Evolutionary conservation across 441 rosid species (phyloP).

Genomic region (Syzygium syzygioides): DNA sequence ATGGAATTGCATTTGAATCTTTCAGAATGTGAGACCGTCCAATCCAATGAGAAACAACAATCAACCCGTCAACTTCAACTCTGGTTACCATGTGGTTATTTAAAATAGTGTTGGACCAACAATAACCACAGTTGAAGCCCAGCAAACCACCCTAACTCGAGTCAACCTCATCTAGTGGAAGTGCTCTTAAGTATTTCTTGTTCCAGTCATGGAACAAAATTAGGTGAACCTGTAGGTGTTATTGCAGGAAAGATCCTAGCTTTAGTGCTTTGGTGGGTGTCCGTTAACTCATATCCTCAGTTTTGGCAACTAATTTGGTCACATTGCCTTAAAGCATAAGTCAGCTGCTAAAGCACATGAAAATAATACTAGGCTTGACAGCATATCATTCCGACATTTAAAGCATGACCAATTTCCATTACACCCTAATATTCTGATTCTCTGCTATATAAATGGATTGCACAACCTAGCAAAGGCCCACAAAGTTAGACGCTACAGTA

Average conservation of each 20-base stretch:
- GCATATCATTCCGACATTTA: too few species aligned
- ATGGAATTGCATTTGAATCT: not conserved
- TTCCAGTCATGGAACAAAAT: too few species aligned
- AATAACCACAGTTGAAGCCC: not conserved
- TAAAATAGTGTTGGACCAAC: not conserved
- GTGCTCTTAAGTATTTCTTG: not conserved
- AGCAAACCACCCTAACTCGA: not conserved
- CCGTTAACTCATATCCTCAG: not conserved
- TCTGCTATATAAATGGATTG: too few species aligned
- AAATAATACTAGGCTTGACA: too few species aligned
- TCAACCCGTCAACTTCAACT: not conserved
- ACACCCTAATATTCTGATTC: too few species aligned
- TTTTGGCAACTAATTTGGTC: not conserved
- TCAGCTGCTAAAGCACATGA: too few species aligned
- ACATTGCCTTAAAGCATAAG: too few species aligned
- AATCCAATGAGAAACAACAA: not conserved
- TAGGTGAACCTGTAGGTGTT: not conserved
- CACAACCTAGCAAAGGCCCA: too few species aligned
- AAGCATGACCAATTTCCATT: too few species aligned
- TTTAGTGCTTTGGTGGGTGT: not conserved
- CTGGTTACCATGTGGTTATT: rapidly evolving
- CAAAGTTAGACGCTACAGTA: too few species aligned
- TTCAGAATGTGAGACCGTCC: too few species aligned
- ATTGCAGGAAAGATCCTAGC: not conserved
- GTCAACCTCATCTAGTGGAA: not conserved